Base-by-base conservation (phyloP, 768 basidiomycete genomes). In the Boletus edulis region DNA sequence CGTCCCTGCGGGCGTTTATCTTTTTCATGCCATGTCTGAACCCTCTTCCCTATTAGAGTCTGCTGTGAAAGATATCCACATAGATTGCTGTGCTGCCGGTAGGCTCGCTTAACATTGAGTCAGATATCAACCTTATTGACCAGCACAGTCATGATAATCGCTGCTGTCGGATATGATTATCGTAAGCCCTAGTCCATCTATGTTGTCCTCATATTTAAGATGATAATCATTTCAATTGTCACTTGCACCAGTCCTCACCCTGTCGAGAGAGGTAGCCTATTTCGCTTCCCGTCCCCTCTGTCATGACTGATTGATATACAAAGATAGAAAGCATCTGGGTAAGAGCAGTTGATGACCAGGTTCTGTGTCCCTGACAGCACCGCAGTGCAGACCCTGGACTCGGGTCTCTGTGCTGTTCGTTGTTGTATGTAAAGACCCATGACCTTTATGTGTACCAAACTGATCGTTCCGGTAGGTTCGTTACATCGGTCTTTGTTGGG, bases 311-410 rank as follows among this genome's bases (percentile, higher is more conserved):
- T 50, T 27, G 17, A 24, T 32, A 8, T 13, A 18, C 18, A 32
- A 40, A 61, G 59, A 14, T 61, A 35, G 43, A 61, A 12, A 37
- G 56, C 22, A n/a, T 60, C 46, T 60, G 58, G 58, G 58, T 58
- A n/a, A 46, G 20, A 20, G 20, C 20, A 20, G 2, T 12, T 17
- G 13, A 22, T 10, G 9, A 5, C 11, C 32, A 29, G 17, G 24
- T 27, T 24, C 4, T 10, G 5, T 14, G 14, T 35, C 6, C 37
- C n/a, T 39, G 41, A 57, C 42, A 11, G 10, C 3, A 46, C 11
- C 11, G 22, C n/a, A 57, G 56, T 8, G 20, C 11, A 56, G 24
- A 32, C 42, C 46, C 3, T 57, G 56, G 56, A 49, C 43, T 9
- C 27, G 37, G 18, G 50, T 62, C 22, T 52, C 61, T 4, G 29